Evolutionary conservation across 176 grass and related monocot genomes (phyloP).

Genomic region (Hordeum vulgare): DNA sequence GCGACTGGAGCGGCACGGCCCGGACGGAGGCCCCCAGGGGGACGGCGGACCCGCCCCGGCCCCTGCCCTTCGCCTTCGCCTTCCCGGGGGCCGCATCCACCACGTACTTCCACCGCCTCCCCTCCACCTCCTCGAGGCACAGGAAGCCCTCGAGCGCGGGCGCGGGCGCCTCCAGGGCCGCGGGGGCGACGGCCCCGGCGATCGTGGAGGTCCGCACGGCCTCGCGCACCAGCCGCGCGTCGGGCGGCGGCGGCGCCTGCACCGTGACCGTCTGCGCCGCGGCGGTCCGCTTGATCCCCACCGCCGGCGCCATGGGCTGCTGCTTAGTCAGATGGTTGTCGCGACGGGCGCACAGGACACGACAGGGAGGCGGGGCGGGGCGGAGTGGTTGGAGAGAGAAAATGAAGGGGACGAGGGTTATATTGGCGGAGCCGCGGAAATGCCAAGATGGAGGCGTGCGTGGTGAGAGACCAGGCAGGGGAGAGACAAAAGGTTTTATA

Average conservation of each 20-base stretch:
- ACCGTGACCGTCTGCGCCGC: constrained; percentile 55
- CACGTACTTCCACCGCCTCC: constrained; percentile 85
- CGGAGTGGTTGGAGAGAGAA: constrained; percentile 23
- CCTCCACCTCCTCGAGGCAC: constrained; percentile 91
- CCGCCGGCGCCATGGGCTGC: constrained; percentile 67
- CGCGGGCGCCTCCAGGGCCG: constrained; percentile 1
- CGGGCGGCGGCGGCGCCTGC: constrained; percentile 28
- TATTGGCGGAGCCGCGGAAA: constrained; percentile 20
- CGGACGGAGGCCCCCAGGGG: constrained; percentile 39
- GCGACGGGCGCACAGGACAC: neutral
- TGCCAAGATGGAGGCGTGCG: constrained; percentile 11
- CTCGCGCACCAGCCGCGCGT: constrained; percentile 49
- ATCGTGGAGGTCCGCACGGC: constrained; percentile 49
- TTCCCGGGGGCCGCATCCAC: constrained; percentile 34
- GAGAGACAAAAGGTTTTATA: neutral
- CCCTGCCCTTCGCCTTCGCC: neutral
- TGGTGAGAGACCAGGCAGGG: neutral
- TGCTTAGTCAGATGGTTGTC: constrained; percentile 19
- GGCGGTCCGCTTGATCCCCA: constrained; percentile 41
- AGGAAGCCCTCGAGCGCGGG: constrained; percentile 46
- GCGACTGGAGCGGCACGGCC: constrained; percentile 64
- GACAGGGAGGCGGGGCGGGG: neutral
- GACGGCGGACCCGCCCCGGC: neutral
- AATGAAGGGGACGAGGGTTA: neutral
- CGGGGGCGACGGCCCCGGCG: constrained; percentile 23